Percentiles rank a stretch among this genome's conserved stretches.
phyloP scores from a whole-genome alignment of 345 rosid species.

The Acer campestre region DNA sequence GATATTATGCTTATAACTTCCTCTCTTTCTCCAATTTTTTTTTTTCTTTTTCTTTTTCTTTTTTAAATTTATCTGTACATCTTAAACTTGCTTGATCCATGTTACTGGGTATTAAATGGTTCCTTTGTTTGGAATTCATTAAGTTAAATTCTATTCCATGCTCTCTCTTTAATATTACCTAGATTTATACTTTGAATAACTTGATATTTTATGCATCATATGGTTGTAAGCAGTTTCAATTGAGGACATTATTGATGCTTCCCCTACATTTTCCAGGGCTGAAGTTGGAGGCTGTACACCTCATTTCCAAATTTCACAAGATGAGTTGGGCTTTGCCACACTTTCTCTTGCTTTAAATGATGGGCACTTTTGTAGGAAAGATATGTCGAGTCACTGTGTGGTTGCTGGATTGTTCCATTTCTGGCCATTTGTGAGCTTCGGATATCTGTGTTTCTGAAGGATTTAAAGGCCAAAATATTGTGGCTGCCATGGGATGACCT shows the following conservation, averaged over 20 bases:
- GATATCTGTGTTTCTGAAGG: slow-evolving; percentile 30
- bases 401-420: slow-evolving; percentile 25
- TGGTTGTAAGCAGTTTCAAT: slow-evolving; percentile 23
- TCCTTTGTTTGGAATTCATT: slow-evolving; percentile 8
- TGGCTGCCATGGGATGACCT: slow-evolving; percentile 32
- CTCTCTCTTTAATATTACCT: slow-evolving; percentile 16
- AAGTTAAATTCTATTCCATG: slow-evolving; percentile 10
- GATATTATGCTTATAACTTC: not conserved
- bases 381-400: slow-evolving; percentile 20
- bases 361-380: slow-evolving; percentile 18
- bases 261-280: slow-evolving; percentile 50
- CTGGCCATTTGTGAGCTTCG: slow-evolving; percentile 30
- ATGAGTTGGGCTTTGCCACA: slow-evolving; percentile 35
- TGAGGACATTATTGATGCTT: slow-evolving; percentile 41
- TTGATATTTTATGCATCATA: slow-evolving; percentile 15
- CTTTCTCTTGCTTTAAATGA: slow-evolving; percentile 29
- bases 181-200: slow-evolving; percentile 13
- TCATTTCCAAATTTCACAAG: slow-evolving; percentile 33
- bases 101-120: not conserved
- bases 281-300: slow-evolving; percentile 37
- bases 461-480: slow-evolving; percentile 27
- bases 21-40: not conserved
- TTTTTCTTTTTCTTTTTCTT: no score
- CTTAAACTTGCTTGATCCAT: not conserved
- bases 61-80: not conserved